Evolutionary conservation across 1,284 basidiomycete species (phyloP).

Genomic region (Cystobasidium sp.): DNA sequence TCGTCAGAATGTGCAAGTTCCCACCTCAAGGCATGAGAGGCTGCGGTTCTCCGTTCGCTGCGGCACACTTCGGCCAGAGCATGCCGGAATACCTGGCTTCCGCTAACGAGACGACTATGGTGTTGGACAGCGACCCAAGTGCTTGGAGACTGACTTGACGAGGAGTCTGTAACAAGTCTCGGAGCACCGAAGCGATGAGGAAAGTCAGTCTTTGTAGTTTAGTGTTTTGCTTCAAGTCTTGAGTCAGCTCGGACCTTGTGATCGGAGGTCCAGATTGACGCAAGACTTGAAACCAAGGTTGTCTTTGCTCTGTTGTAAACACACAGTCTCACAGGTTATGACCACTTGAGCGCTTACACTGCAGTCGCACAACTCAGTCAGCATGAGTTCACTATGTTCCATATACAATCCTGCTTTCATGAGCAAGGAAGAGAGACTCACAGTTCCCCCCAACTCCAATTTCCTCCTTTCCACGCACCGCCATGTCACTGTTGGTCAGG

Average conservation of each 20-base stretch:
- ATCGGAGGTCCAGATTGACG: no score
- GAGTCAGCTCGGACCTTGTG: no score
- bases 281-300: no score
- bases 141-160: no score
- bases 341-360: neutral
- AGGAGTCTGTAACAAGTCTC: no score
- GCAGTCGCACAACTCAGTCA: neutral
- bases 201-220: no score
- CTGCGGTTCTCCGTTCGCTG: constrained; percentile 54
- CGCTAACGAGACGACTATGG: constrained; percentile 54
- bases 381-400: neutral
- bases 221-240: no score
- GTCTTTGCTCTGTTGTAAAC: neutral
- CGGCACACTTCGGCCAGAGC: constrained; percentile 53
- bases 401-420: neutral
- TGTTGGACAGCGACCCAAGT: no score
- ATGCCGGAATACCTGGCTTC: constrained; percentile 52
- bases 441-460: neutral
- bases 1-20: constrained; percentile 44
- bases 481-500: neutral
- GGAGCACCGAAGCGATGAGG: no score
- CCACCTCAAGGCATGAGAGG: constrained; percentile 50
- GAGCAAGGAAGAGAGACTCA: neutral
- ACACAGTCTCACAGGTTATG: neutral
- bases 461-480: neutral